These are phyloP conservation scores for Ploettnerulaceae sp. DNA, from an alignment of 2,329 filamentous ascomycete species.

Conservation along the genomic window DNA sequence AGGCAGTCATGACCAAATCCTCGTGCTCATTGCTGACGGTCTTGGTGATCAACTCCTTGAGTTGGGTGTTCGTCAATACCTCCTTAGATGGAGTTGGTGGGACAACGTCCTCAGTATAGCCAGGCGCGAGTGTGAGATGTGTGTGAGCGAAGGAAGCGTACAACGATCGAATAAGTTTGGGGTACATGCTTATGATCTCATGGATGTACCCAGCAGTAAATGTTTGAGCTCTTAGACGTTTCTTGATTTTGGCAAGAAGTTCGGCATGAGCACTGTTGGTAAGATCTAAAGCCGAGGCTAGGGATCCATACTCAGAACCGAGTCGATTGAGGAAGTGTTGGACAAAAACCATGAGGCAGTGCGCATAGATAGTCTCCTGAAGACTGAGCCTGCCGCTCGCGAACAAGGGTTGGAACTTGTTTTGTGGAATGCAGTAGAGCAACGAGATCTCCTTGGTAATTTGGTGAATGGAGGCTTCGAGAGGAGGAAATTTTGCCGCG, in stretches of 20 bases:
- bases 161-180: conserved; percentile 76
- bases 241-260: conserved; percentile 89
- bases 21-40: conserved; percentile 92
- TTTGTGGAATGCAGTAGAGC: conserved; percentile 95
- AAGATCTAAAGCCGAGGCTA: conserved; percentile 73
- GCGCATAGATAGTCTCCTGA: conserved; percentile 95
- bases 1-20: conserved; percentile 95
- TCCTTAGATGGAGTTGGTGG: conserved; percentile 55
- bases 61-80: conserved; percentile 68
- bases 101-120: conserved; percentile 47
- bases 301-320: conserved; percentile 79
- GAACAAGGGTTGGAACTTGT: conserved; percentile 90
- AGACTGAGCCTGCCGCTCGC: conserved; percentile 80
- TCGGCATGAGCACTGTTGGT: conserved; percentile 78
- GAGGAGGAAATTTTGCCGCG: conserved; percentile 61
- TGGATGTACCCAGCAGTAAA: conserved; percentile 98
- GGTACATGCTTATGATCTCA: conserved; percentile 92
- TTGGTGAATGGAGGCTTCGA: conserved; percentile 94
- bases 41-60: conserved; percentile 72
- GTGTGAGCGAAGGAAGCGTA: conserved; percentile 90
- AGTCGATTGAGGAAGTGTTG: conserved; percentile 97
- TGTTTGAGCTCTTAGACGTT: conserved; percentile 88
- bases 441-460: conserved; percentile 98
- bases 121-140: conserved; percentile 58
- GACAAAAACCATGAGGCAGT: conserved; percentile 96